Evolutionary conservation across 1,284 basidiomycete genomes (phyloP).

Genomic region (Microbotryum silenes-acaulis): DNA sequence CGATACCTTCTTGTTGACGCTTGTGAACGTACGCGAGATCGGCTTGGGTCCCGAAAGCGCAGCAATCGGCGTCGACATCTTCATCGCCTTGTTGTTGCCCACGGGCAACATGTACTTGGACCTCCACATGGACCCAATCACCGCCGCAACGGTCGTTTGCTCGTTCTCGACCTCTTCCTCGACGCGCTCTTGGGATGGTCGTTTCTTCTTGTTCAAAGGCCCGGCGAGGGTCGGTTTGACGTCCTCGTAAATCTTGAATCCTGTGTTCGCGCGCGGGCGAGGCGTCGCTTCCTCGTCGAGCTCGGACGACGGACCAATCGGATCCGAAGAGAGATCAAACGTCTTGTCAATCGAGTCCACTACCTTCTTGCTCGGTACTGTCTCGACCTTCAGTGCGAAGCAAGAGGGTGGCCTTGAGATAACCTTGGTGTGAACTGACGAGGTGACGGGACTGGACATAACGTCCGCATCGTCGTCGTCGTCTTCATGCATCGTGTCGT

Average conservation of each 20-base stretch:
- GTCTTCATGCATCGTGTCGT: background rate
- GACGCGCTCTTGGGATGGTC: background rate
- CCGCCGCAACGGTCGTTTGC: background rate
- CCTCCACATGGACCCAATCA: background rate
- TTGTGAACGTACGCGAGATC: background rate
- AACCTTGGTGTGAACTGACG: background rate
- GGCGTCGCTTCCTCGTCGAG: background rate
- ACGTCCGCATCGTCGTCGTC: background rate
- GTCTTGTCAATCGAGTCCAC: background rate
- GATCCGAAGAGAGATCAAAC: conserved; percentile 23
- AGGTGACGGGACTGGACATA: background rate
- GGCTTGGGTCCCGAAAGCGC: too few species aligned
- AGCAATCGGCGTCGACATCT: background rate
- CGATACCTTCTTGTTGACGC: background rate
- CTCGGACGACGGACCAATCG: conserved; percentile 20
- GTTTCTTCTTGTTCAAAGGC: background rate
- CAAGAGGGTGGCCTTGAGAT: background rate
- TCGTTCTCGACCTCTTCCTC: conserved; percentile 1
- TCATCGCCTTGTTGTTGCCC: background rate
- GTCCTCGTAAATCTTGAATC: background rate
- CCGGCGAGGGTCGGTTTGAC: background rate
- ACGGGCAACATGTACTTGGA: background rate
- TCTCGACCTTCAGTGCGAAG: background rate
- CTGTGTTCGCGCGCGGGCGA: background rate
- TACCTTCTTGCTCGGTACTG: background rate